A percentile compares a stretch with the other conserved stretches of the same genome.
phyloP scores from a whole-genome alignment of 1,284 basidiomycete species.

The Fomitopsis pinicola region DNA sequence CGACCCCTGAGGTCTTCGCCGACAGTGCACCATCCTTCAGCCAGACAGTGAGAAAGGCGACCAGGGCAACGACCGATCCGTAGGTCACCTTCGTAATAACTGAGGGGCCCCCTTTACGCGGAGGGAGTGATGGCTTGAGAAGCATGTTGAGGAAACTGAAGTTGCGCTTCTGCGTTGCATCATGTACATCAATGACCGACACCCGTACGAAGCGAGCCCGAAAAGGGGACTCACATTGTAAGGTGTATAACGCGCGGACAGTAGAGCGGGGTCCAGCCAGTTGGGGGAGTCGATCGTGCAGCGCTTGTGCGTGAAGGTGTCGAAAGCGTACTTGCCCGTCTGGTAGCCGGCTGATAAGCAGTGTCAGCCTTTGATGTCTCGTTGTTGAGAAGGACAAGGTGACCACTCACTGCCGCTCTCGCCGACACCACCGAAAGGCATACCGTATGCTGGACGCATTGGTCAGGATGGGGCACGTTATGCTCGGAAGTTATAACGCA shows the following conservation, averaged over 20 bases:
- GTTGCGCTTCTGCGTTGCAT: neutral
- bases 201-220: neutral
- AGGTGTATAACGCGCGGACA: constrained; percentile 19
- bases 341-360: constrained; percentile 48
- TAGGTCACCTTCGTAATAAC: neutral
- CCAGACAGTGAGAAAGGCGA: neutral
- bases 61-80: neutral
- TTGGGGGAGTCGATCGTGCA: constrained; percentile 54
- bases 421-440: constrained; percentile 69
- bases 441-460: constrained; percentile 40
- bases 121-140: neutral
- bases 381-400: neutral
- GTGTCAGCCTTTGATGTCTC: neutral
- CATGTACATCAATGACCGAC: neutral
- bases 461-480: constrained; percentile 1
- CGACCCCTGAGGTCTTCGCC: too few species aligned
- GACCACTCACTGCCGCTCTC: constrained; percentile 56
- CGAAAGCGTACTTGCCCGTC: constrained; percentile 59
- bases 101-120: neutral
- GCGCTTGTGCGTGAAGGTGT: constrained; percentile 64
- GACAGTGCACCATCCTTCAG: neutral
- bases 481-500: constrained; percentile 15
- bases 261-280: constrained; percentile 38
- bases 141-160: neutral
- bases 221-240: constrained; percentile 12